phyloP scores from a whole-genome alignment of 768 basidiomycete species.

The Boletales sp. region DNA sequence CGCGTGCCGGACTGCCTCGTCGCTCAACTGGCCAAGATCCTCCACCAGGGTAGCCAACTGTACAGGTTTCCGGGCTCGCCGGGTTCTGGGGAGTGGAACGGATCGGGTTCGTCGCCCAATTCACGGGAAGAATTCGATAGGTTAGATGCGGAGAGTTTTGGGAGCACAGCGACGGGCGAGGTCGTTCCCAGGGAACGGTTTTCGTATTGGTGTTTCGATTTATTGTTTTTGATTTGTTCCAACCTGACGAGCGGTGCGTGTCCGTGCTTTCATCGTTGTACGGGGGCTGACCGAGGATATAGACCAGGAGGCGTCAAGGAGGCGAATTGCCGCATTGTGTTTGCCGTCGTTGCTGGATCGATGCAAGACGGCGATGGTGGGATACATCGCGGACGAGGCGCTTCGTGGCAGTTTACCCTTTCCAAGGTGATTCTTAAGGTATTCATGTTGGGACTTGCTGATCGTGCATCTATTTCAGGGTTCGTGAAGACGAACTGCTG shows the following conservation, averaged over 20 bases:
- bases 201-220: constrained; percentile 90
- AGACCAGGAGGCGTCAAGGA: constrained; percentile 62
- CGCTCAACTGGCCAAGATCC: constrained; percentile 60
- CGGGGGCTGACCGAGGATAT: not conserved
- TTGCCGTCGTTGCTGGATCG: constrained; percentile 72
- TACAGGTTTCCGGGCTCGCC: constrained; percentile 36
- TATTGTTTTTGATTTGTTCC: constrained; percentile 79
- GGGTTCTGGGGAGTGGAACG: constrained; percentile 4
- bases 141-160: constrained; percentile 40
- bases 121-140: constrained; percentile 32
- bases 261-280: no score
- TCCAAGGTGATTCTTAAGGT: constrained; percentile 53
- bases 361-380: constrained; percentile 62
- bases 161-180: constrained; percentile 56
- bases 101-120: constrained; percentile 4
- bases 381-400: constrained; percentile 81
- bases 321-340: constrained; percentile 68
- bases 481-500: constrained; percentile 84
- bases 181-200: constrained; percentile 77
- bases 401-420: constrained; percentile 88
- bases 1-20: constrained; percentile 73
- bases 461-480: constrained; percentile 38
- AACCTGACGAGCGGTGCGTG: constrained; percentile 54
- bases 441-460: not conserved
- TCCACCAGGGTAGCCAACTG: constrained; percentile 69